phyloP scores from a whole-genome alignment of 768 basidiomycete species.

The Kondoa subrosea region DNA sequence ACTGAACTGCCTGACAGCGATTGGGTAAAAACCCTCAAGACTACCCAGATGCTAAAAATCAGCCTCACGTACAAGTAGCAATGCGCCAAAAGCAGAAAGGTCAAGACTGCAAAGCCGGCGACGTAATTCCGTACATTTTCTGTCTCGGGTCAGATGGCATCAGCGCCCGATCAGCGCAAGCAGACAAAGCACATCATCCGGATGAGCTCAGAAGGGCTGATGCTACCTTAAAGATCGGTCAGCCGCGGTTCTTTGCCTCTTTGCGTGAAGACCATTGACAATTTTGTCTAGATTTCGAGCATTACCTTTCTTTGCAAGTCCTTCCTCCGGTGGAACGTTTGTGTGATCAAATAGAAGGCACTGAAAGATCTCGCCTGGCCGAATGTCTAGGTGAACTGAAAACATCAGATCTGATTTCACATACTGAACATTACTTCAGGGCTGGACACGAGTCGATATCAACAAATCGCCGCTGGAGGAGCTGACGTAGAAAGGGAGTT shows the following conservation, averaged over 20 bases:
- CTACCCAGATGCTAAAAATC: slow-evolving; percentile 84
- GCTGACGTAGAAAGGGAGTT: slow-evolving; percentile 45
- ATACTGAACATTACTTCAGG: slow-evolving; percentile 22
- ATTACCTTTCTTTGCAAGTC: slow-evolving; percentile 79
- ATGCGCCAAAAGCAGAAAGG: slow-evolving; percentile 73
- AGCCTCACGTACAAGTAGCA: slow-evolving; percentile 94
- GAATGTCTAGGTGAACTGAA: slow-evolving; percentile 76
- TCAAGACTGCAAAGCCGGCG: slow-evolving; percentile 60
- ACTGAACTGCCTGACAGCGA: slow-evolving; percentile 40
- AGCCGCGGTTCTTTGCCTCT: slow-evolving; percentile 20
- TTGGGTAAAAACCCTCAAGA: slow-evolving; percentile 92
- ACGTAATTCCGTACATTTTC: slow-evolving; percentile 92
- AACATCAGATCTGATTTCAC: background rate
- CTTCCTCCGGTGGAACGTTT: slow-evolving; percentile 85
- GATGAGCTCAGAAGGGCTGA: slow-evolving; percentile 67
- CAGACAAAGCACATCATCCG: slow-evolving; percentile 80
- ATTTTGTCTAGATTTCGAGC: slow-evolving; percentile 54
- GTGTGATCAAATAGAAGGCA: slow-evolving; percentile 92
- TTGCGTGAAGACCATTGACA: background rate
- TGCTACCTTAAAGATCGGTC: slow-evolving; percentile 56
- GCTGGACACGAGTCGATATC: slow-evolving; percentile 32
- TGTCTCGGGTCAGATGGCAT: slow-evolving; percentile 55
- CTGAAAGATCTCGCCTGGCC: slow-evolving; percentile 74
- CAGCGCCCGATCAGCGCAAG: slow-evolving; percentile 59
- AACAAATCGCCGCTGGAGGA: slow-evolving; percentile 20